Conservation (phyloP, 352 stramenopile species). For the Phytopythium delawarense region DNA sequence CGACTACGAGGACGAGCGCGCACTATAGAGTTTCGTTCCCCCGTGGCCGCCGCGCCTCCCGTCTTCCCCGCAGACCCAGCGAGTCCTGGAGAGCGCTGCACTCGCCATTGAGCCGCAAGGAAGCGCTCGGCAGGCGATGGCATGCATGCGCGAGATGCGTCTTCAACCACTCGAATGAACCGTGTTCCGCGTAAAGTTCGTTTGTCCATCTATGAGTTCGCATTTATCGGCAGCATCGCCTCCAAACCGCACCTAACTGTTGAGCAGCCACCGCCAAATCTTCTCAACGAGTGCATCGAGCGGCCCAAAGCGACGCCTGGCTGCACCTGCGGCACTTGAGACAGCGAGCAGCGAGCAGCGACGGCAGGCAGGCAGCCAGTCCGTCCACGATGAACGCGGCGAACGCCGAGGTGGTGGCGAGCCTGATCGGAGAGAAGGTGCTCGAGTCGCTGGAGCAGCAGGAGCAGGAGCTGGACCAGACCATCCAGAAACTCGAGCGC, state of each 20-base stretch:
- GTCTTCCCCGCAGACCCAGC: neutral
- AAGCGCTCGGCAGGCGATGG: neutral
- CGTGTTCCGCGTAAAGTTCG: neutral
- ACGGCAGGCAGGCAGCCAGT: no score
- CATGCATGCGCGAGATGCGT: neutral
- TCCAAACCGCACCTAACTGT: neutral
- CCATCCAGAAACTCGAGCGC: conserved; percentile 79
- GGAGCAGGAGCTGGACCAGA: conserved; percentile 79
- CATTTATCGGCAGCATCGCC: neutral
- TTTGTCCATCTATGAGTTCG: neutral
- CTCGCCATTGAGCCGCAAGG: neutral
- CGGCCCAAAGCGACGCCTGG: no score
- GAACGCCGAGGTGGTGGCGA: conserved; percentile 75
- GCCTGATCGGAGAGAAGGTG: conserved; percentile 81
- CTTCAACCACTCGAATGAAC: neutral
- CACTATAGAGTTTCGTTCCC: conserved; percentile 47
- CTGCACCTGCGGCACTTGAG: no score
- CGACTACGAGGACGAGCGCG: conserved; percentile 83
- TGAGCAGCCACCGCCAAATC: no score
- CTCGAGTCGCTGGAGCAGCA: conserved; percentile 85
- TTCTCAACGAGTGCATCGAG: no score
- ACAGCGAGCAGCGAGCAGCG: no score
- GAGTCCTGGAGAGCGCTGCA: neutral
- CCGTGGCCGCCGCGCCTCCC: neutral
- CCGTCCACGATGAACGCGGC: conserved; percentile 42